Evolutionary conservation across 768 basidiomycete genomes (phyloP), one percentile per base, ranked within the genome.

Genomic region (Mycena amicta): DNA sequence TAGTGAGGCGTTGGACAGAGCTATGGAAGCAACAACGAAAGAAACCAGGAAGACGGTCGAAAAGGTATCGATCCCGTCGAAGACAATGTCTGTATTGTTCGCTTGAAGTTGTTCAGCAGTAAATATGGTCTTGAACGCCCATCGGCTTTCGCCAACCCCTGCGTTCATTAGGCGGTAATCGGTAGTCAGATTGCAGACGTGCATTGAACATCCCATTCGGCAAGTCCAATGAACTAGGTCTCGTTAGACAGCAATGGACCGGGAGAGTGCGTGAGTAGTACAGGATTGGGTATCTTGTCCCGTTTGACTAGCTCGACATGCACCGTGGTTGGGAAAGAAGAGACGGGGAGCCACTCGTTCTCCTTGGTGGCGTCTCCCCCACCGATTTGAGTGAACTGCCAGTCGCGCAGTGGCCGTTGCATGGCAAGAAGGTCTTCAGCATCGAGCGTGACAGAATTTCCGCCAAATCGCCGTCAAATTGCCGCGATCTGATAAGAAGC

Each of bases 201-300:
- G 93, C 93, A 95, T 75, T 96, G 95, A 15, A 93, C 88, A 65
- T 94, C 89, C 87, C 89, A 93, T 70, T 96, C 95, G 60, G 89
- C 80, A 58, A 93, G 74, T 12, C 88, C 91, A 43, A 90, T 64
- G 61, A 89, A 89, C 90, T 92, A 62, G 25, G 61, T 16, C 51
- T 50, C 40, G 26, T 51, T 30, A 55, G 18, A 16, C 53, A 47
- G 43, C 23, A 8, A 22, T 43, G n/a, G 31, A 25, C 51, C 16
- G 29, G 49, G 23, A 31, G 13, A 28, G 11, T 25, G 23, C 15
- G 40, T 13, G 8, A 13, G n/a, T 75, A 86, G 60, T 67, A 91
- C 90, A 51, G 93, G 93, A 72, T 97, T 90, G 30, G 90, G 88
- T 33, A 96, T 94, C 68, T 71, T 89, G 62, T 83, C 80, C 37